These are phyloP conservation scores for Phytopythium ostracodes DNA, from an alignment of 352 stramenopile genomes.

Conservation along the genomic window DNA sequence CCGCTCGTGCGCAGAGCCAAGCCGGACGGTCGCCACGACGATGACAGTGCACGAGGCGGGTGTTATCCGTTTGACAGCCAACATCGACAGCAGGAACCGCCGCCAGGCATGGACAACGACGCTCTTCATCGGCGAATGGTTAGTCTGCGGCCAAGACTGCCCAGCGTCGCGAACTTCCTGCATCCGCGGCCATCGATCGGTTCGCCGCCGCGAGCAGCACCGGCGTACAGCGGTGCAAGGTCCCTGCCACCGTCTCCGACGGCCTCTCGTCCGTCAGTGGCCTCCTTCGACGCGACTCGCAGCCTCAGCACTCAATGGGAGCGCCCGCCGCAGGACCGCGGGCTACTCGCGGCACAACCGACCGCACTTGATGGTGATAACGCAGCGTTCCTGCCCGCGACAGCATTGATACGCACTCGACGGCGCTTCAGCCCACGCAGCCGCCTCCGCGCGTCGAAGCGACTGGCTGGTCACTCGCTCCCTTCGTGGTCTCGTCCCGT, in stretches of 20 bases:
- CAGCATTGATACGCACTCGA: background rate
- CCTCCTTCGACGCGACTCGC: background rate
- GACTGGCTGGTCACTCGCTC: background rate
- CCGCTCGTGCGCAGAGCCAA: too few species aligned
- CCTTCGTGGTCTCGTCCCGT: conserved; percentile 1
- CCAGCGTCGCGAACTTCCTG: conserved; percentile 1
- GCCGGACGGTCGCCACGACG: background rate
- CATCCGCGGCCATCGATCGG: background rate
- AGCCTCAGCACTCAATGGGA: background rate
- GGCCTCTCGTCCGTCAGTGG: background rate
- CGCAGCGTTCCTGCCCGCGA: background rate
- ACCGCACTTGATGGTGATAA: background rate
- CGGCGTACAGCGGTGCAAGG: background rate
- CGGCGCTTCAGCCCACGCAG: conserved; percentile 2
- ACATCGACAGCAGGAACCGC: background rate
- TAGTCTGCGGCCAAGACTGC: background rate
- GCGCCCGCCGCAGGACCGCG: background rate
- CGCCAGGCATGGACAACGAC: background rate
- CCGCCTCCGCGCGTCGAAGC: conserved; percentile 3
- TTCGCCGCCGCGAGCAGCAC: background rate
- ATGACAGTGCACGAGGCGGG: background rate
- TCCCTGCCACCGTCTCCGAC: background rate
- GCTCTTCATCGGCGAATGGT: background rate
- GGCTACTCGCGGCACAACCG: background rate
- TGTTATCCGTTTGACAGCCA: background rate